Evolutionary conservation across 805 yeast genomes (phyloP).

Genomic region (Debaryomyces tyrocola): DNA sequence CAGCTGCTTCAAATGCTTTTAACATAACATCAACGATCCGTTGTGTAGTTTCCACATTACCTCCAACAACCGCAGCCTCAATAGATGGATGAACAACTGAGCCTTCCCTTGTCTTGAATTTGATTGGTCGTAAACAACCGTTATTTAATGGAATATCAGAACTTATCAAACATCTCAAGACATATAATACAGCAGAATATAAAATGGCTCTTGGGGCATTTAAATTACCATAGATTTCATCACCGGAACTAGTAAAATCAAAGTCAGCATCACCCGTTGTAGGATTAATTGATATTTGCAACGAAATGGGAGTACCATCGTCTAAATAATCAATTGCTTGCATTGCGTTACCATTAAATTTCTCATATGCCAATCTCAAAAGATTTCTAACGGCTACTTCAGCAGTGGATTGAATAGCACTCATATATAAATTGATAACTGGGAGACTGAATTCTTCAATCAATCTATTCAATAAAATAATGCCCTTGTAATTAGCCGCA

Average conservation of each 20-base stretch:
- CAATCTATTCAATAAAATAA: conserved; percentile 55
- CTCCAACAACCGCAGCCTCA: conserved; percentile 83
- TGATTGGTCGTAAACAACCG: conserved; percentile 79
- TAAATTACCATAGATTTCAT: conserved; percentile 78
- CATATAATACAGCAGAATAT: conserved; percentile 79
- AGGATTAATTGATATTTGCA: conserved; percentile 46
- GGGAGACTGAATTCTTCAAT: conserved; percentile 59
- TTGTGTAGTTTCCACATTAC: conserved; percentile 89
- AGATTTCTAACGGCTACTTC: conserved; percentile 23
- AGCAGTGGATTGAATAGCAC: conserved; percentile 24
- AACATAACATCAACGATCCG: conserved; percentile 81
- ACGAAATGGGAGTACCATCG: conserved; percentile 66
- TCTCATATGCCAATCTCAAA: conserved; percentile 23
- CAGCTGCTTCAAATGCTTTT: conserved; percentile 77
- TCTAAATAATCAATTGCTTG: conserved; percentile 65
- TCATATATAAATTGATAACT: conserved; percentile 24
- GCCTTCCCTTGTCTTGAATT: conserved; percentile 41
- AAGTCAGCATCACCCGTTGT: conserved; percentile 60
- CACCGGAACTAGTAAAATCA: conserved; percentile 80
- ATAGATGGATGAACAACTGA: conserved; percentile 63
- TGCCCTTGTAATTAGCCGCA: conserved; percentile 84
- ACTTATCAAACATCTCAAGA: conserved; percentile 75
- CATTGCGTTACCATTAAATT: conserved; percentile 36
- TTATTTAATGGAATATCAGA: conserved; percentile 86
- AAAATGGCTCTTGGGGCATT: conserved; percentile 90